Evolutionary conservation across 1,139 yeast species (phyloP), one percentile per base, ranked within the genome.

Genomic region (Williopsis jadinii): DNA sequence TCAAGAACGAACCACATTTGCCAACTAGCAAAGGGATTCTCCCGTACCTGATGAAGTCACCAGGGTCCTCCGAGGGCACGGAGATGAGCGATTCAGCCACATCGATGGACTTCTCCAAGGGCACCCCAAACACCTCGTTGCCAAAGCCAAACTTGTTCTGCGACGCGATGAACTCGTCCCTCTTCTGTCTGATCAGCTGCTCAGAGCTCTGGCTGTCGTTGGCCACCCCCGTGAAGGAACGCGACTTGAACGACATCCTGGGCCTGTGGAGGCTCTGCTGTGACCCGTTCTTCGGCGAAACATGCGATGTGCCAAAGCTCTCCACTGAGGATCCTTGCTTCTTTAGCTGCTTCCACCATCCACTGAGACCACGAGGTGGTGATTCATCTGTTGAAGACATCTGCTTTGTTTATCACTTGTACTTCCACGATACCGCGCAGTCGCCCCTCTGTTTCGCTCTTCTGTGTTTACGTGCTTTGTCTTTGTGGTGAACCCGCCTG

Each of bases 1-100:
- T 92, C 47, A 92, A 65, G 58, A 66, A 90, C 1, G 85, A 81
- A 2, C 97, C 97, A 64, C 98, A 90, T 54, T 88, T 85, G 24
- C 97, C 98, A 28, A 92, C 95, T n/a, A 92, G 86, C 19, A 84
- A 72, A 2, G 96, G 96, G 30, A 87, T 82, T 46, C 75, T 70
- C 13, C 95, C 96, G 56, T 84, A 87, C 39, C 78, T 77, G 41
- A 80, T 71, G 37, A 76, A 75, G 38, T 77, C 79, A 41, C 77
- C 75, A 11, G 69, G 62, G 34, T 67, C 68, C 42, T 67, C 68
- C 38, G 71, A 65, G 60, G 83, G 69, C 10, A 84, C 77, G 19
- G 83, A 76, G 41, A 87, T 84, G 40, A 80, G 76, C 11, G 88
- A 90, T 45, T 77, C 75, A 0, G 97, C 95, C 46, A 81, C 75